A percentile compares a stretch with the other conserved stretches of the same genome.
Evolutionary conservation across 305 asterid species (phyloP).

Genomic region (Solanum hybrid): DNA sequence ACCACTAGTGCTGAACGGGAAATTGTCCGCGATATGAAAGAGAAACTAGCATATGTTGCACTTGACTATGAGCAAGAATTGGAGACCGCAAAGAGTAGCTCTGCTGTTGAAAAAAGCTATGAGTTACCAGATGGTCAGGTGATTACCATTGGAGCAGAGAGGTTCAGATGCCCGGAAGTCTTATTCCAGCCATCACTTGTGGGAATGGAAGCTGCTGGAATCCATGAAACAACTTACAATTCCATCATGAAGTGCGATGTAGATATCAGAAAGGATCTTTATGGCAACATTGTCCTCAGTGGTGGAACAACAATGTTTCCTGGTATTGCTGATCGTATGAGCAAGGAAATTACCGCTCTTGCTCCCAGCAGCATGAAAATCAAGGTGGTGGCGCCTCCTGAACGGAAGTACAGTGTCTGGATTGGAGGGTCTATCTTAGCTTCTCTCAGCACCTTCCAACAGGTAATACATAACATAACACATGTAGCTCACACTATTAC

Average conservation of each 20-base stretch:
- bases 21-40: conserved; percentile 21
- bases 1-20: conserved; percentile 18
- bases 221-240: conserved; percentile 17
- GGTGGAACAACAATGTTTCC: conserved; percentile 23
- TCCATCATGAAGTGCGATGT: conserved; percentile 18
- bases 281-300: conserved; percentile 10
- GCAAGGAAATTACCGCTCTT: conserved; percentile 17
- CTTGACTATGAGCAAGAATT: conserved; percentile 17
- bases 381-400: conserved; percentile 14
- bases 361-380: conserved; percentile 10
- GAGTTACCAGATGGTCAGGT: conserved; percentile 27
- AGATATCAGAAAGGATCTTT: conserved; percentile 17
- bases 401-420: conserved; percentile 13
- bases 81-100: conserved; percentile 13
- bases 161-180: conserved; percentile 31
- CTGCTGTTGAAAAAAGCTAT: conserved; percentile 16
- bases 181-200: conserved; percentile 25
- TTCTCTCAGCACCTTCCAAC: conserved; percentile 18
- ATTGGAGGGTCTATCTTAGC: conserved; percentile 10
- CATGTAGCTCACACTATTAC: background rate
- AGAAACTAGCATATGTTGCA: conserved; percentile 16
- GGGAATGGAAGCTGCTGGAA: conserved; percentile 25
- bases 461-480: conserved; percentile 4
- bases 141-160: conserved; percentile 24
- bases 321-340: conserved; percentile 17